Conservation (phyloP, 805 yeast species). For the Pichia ethanolica region DNA sequence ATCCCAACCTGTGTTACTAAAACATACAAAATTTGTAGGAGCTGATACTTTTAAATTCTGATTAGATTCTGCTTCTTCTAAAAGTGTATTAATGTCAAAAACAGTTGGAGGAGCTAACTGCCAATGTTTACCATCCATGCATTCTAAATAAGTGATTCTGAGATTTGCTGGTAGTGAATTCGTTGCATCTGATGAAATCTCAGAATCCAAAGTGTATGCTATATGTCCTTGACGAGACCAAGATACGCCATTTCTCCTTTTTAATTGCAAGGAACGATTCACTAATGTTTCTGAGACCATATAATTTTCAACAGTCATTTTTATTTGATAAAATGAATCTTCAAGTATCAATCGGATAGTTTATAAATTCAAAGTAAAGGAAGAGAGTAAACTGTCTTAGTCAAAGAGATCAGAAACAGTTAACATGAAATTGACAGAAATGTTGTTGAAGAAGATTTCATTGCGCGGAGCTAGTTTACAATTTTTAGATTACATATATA, state of each 20-base stretch:
- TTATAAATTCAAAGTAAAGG: no score
- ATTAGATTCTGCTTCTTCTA: background rate
- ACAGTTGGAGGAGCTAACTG: slow-evolving; percentile 52
- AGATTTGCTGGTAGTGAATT: slow-evolving; percentile 26
- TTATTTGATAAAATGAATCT: no score
- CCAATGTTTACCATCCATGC: slow-evolving; percentile 74
- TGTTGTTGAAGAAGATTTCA: no score
- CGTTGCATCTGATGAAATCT: slow-evolving; percentile 20
- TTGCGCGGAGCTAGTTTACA: no score
- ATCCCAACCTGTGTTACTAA: slow-evolving; percentile 78
- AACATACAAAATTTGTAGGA: slow-evolving; percentile 38
- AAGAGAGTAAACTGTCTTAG: no score
- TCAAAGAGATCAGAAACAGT: no score
- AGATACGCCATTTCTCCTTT: slow-evolving; percentile 29
- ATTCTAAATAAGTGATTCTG: slow-evolving; percentile 59
- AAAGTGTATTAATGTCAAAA: background rate
- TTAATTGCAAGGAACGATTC: slow-evolving; percentile 8
- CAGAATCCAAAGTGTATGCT: slow-evolving; percentile 41
- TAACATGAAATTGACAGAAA: no score
- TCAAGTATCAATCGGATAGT: no score
- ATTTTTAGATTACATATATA: no score
- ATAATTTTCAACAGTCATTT: slow-evolving; percentile 2
- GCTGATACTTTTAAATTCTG: slow-evolving; percentile 8
- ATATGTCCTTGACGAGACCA: slow-evolving; percentile 86
- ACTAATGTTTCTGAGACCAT: background rate